Conservation (phyloP, 2,329 filamentous ascomycete species). For the Alternaria sp. region DNA sequence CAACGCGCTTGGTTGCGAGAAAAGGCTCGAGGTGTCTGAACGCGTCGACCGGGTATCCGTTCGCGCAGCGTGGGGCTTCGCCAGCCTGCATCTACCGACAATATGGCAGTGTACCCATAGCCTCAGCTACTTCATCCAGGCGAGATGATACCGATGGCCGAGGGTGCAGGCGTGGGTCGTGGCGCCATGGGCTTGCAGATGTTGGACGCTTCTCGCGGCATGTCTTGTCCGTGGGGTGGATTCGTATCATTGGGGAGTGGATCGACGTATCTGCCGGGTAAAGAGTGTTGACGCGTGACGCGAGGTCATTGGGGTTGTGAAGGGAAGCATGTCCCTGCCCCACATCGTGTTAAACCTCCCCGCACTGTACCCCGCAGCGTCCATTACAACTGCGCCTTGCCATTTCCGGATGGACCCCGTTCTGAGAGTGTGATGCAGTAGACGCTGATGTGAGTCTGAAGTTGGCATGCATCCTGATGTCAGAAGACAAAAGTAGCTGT, state of each 20-base stretch:
- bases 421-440: not conserved
- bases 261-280: slow-evolving; percentile 25
- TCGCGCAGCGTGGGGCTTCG: slow-evolving; percentile 21
- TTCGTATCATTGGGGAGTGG: slow-evolving; percentile 9
- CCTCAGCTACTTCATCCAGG: slow-evolving; percentile 15
- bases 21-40: not conserved
- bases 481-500: not conserved
- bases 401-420: not conserved
- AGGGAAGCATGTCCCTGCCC: slow-evolving; percentile 20
- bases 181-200: slow-evolving; percentile 9
- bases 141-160: slow-evolving; percentile 18
- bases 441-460: not conserved
- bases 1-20: slow-evolving; percentile 1
- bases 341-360: slow-evolving; percentile 30
- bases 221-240: slow-evolving; percentile 6
- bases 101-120: not conserved
- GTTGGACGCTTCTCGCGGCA: slow-evolving; percentile 8
- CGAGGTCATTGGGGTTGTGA: slow-evolving; percentile 7
- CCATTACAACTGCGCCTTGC: slow-evolving; percentile 5
- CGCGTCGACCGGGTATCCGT: slow-evolving; percentile 14
- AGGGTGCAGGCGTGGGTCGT: not conserved
- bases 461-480: not conserved
- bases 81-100: slow-evolving; percentile 13
- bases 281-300: slow-evolving; percentile 22
- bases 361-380: slow-evolving; percentile 34